Conservation (phyloP, 768 basidiomycete species). For the Boletellus emodensis region DNA sequence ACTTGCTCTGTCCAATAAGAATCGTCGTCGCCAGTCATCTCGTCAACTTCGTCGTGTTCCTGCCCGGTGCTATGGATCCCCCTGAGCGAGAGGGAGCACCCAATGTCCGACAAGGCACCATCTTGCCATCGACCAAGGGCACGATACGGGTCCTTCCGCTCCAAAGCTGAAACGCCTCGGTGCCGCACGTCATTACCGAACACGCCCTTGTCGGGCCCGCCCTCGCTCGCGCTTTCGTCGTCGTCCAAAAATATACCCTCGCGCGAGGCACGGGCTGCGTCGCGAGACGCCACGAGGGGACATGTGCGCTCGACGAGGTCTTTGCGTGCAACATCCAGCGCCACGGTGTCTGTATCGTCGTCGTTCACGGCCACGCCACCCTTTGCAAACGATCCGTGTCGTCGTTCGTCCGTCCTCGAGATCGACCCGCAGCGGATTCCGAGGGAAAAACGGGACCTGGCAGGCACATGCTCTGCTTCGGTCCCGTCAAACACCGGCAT, state of each 20-base stretch:
- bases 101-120: neutral
- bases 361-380: neutral
- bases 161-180: neutral
- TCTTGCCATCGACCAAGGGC: neutral
- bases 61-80: neutral
- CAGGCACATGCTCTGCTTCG: neutral
- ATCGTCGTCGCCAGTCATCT: neutral
- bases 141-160: neutral
- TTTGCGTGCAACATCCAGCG: neutral
- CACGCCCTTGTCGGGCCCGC: neutral
- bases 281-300: neutral
- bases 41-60: slow-evolving; percentile 2
- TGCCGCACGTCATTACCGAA: neutral
- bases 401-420: neutral
- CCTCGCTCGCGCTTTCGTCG: neutral
- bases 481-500: neutral
- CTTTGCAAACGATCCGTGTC: neutral
- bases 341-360: neutral
- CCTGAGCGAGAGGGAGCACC: neutral
- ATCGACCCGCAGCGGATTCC: neutral
- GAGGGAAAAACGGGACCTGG: neutral
- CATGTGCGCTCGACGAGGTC: neutral
- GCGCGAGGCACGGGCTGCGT: neutral
- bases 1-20: slow-evolving; percentile 12
- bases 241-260: neutral